A percentile compares a stretch with the other conserved stretches of the same genome.
phyloP scores from a whole-genome alignment of 176 grass and related monocot genomes.

The Carex myosuroides region DNA sequence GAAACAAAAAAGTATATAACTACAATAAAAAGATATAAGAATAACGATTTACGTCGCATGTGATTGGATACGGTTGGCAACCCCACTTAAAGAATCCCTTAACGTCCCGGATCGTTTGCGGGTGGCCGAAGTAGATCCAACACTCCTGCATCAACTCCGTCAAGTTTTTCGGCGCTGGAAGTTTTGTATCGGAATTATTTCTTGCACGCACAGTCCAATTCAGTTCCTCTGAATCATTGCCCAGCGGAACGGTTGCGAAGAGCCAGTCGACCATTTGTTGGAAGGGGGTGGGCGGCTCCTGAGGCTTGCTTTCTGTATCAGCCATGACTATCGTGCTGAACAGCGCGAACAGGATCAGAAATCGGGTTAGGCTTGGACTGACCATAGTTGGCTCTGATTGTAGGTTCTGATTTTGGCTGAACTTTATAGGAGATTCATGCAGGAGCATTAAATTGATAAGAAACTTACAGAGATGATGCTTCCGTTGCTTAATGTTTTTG shows the following conservation, averaged over 20 bases:
- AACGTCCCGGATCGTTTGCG: background rate
- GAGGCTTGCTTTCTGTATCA: background rate
- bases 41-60: background rate
- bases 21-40: background rate
- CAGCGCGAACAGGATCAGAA: background rate
- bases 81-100: conserved; percentile 14
- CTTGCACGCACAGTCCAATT: background rate
- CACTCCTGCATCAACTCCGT: background rate
- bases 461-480: background rate
- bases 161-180: background rate
- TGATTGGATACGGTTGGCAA: conserved; percentile 13
- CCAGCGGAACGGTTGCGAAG: background rate
- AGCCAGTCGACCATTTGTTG: background rate
- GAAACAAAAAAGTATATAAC: background rate
- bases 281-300: background rate
- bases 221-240: background rate
- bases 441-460: background rate
- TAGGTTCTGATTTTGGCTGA: background rate
- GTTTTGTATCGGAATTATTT: background rate
- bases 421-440: background rate
- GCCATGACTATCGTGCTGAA: background rate
- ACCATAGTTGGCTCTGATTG: background rate
- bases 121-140: background rate
- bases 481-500: background rate
- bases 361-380: background rate